Conservation (phyloP, 768 basidiomycete genomes). For the Trametes maxima region DNA sequence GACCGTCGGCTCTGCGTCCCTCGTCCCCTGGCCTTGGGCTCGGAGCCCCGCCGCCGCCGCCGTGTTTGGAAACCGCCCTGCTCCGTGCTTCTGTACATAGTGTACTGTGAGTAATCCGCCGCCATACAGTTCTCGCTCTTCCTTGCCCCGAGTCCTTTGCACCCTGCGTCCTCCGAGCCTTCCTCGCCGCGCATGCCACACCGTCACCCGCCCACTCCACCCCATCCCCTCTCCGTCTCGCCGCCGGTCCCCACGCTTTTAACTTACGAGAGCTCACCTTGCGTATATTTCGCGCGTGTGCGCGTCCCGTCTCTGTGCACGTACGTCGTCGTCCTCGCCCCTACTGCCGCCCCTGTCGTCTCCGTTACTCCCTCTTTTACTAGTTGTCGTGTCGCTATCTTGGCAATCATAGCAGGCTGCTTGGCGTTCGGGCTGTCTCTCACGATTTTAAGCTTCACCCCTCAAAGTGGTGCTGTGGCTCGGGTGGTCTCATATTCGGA, state of each 20-base stretch:
- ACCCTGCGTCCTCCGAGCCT: no score
- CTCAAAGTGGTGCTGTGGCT: no score
- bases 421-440: neutral
- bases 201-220: no score
- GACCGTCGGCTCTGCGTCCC: neutral
- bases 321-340: neutral
- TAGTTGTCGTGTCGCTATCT: slow-evolving; percentile 12
- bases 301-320: neutral
- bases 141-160: no score
- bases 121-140: neutral
- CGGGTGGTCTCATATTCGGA: no score
- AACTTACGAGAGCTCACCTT: no score
- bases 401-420: neutral
- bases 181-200: no score
- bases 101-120: neutral
- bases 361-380: neutral
- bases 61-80: slow-evolving; percentile 1
- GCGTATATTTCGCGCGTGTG: no score
- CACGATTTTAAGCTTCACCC: no score
- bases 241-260: no score
- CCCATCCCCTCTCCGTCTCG: no score
- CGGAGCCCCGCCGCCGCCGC: neutral
- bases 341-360: neutral
- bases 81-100: neutral
- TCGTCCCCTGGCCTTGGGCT: neutral